phyloP scores from a whole-genome alignment of 2,329 filamentous ascomycete species.

The Phoma sp. region DNA sequence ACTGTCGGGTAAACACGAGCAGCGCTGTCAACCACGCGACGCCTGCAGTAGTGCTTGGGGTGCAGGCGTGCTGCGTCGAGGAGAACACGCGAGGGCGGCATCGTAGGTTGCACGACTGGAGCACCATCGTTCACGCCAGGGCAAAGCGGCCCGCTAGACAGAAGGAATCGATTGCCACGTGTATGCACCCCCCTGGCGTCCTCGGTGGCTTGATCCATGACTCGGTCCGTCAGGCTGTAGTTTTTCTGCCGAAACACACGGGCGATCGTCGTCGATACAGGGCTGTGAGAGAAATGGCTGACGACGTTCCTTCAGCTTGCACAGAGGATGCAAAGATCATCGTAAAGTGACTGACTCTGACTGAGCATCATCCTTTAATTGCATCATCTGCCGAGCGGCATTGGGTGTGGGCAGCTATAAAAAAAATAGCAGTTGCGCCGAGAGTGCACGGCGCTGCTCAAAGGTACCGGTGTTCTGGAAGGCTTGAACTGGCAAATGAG shows the following conservation, averaged over 20 bases:
- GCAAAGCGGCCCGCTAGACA: constrained; percentile 34
- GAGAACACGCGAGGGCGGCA: constrained; percentile 7
- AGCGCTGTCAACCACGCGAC: constrained; percentile 21
- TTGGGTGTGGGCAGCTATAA: constrained; percentile 20
- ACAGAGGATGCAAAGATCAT: constrained; percentile 1
- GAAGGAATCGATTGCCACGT: constrained; percentile 42
- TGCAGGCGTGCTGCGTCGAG: background rate
- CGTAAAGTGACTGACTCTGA: constrained; percentile 14
- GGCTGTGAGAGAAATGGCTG: constrained; percentile 19
- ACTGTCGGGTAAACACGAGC: constrained; percentile 21
- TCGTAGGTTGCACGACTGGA: constrained; percentile 18
- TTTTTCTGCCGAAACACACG: constrained; percentile 28
- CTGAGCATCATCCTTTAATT: background rate
- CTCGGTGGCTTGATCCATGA: constrained; percentile 35
- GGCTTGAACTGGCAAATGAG: constrained; percentile 17
- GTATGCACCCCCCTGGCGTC: constrained; percentile 32
- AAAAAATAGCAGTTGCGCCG: constrained; percentile 3
- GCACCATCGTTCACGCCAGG: constrained; percentile 38
- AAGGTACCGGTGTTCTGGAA: constrained; percentile 19
- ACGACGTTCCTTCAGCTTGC: constrained; percentile 18
- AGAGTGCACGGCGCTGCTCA: constrained; percentile 16
- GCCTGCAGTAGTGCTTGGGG: constrained; percentile 23
- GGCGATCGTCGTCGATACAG: constrained; percentile 30
- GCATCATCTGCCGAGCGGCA: constrained; percentile 27
- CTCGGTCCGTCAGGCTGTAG: constrained; percentile 25